Base-by-base conservation (phyloP, 176 grass and related monocot species). In the Otatea glauca region DNA sequence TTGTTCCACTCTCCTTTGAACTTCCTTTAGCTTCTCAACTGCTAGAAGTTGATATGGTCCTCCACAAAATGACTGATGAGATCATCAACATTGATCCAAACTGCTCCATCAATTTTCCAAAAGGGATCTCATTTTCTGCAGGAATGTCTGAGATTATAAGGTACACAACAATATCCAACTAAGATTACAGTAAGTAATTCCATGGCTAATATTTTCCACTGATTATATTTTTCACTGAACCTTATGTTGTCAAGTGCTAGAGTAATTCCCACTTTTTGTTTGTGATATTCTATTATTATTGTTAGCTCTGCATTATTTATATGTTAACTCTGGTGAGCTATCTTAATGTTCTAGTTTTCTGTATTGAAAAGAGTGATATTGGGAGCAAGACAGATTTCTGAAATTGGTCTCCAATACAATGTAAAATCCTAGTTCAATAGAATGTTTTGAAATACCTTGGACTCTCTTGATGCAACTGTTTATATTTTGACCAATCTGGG, bases 41-140 rank as follows among this genome's bases (percentile, higher is more conserved):
- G 68, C 66, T 89, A 91, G 54, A 80, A 87, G 90, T 98, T 85
- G 93, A 98, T 89, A 73, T 92, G 18, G 65, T 95, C 54, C 88
- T 98, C 61, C 96, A 98, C 86, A 98, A 98, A 95, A 92, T 95
- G 86, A 98, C 96, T 21, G 96, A 98, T 87, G 91, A 95, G 83
- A 94, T 95, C 37, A 42, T 95, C 75, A 90, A 44, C 79, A 90
- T 98, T 65, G 88, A 95, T 74, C 68, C 87, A 83, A 85, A 86
- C 44, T 92, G 45, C 20, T 90, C 91, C 79, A 65, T 71, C 20
- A 41, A 85, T 86, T 92, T 98, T 86, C 88, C 96, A 47, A 80
- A 90, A 39, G 93, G 96, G 10, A 85, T 98, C 75, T 74, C 72
- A 73, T 93, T 98, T 90, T 95, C 96, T 72, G 34, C 51, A 12